Base-by-base conservation (phyloP, 306 rosid species). In the Oemleria cerasiformis region DNA sequence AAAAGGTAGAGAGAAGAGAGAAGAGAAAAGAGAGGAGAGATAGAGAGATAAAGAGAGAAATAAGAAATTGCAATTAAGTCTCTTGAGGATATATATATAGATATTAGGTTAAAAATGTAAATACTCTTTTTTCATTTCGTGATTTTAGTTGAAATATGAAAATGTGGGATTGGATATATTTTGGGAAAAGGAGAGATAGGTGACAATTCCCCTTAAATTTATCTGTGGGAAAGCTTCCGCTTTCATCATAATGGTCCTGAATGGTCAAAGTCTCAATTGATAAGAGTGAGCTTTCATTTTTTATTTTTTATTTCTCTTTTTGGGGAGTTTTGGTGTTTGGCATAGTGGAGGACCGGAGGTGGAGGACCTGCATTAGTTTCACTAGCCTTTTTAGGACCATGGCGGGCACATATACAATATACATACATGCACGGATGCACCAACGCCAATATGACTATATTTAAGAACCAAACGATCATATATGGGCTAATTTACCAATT, bases 181-280 rank as follows among this genome's bases (percentile, higher is more conserved):
- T 7, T 3, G 42, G 42, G 42, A 40, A 40, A 40, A 40, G 7
- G 7, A 40, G n/a, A n/a, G n/a, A n/a, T n/a, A 40, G 4, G 42
- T 40, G 49, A 11, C 11, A 44, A 9, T 0, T 44, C 2, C 11
- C 11, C 8, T 44, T 44, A 1, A 10, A 5, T 45, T 44, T 44
- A 44, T 44, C 3, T 11, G 1, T 13, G 1, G 17, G 20, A 7
- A 5, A 13, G n/a, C 7, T 58, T 58, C 5, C 17, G 19, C 17
- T 45, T 45, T 0, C 15, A 43, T 64, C 11, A 42, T 42, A 50
- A 3, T 42, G 68, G 30, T 42, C 9, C 68, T 20, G 72, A 69
- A 70, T 70, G 47, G 73, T 79, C 83, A 64, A 48, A 70, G 76
- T 79, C 73, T 14, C 65, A 68, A 74, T 43, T n/a, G 43, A 69